Percentiles rank a stretch among this genome's conserved stretches.
phyloP scores from a whole-genome alignment of 2,329 filamentous ascomycete genomes.

The Shiraia sp. region DNA sequence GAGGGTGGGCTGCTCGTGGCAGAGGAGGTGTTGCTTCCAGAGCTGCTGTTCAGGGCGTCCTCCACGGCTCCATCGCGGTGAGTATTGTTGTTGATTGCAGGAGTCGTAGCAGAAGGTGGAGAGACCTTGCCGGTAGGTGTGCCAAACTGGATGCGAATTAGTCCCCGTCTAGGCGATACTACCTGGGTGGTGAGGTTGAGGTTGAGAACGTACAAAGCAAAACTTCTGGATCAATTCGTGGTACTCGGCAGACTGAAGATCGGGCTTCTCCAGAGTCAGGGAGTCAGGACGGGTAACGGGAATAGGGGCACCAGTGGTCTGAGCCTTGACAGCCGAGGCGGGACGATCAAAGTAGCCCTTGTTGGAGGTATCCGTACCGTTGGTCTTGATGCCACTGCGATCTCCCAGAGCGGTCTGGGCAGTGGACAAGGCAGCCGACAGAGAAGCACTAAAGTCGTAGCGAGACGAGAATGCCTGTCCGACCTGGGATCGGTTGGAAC shows the following conservation, averaged over 20 bases:
- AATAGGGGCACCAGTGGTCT: constrained; percentile 36
- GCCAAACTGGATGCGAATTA: constrained; percentile 55
- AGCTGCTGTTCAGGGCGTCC: constrained; percentile 28
- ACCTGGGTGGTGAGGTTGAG: constrained; percentile 41
- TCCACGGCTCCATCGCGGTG: constrained; percentile 38
- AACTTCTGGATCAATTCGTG: constrained; percentile 98
- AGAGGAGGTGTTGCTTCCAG: constrained; percentile 40
- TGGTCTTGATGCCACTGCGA: constrained; percentile 53
- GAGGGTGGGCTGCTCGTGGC: constrained; percentile 44
- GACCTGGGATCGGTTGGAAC: constrained; percentile 52
- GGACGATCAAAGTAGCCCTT: constrained; percentile 46
- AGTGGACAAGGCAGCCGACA: constrained; percentile 78
- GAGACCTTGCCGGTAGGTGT: constrained; percentile 50
- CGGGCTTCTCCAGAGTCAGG: constrained; percentile 64
- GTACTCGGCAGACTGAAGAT: constrained; percentile 85
- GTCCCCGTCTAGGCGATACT: constrained; percentile 43
- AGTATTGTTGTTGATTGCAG: constrained; percentile 16
- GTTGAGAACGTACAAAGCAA: constrained; percentile 90
- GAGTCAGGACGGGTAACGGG: constrained; percentile 55
- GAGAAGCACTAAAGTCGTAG: constrained; percentile 94
- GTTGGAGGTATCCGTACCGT: constrained; percentile 17
- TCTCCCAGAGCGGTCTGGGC: constrained; percentile 68
- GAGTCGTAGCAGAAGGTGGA: constrained; percentile 31
- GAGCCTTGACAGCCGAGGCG: constrained; percentile 43
- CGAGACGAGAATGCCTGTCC: constrained; percentile 85